Evolutionary conservation across 257 asterid genomes (phyloP).

Genomic region (Dorcoceras hygrometricum): DNA sequence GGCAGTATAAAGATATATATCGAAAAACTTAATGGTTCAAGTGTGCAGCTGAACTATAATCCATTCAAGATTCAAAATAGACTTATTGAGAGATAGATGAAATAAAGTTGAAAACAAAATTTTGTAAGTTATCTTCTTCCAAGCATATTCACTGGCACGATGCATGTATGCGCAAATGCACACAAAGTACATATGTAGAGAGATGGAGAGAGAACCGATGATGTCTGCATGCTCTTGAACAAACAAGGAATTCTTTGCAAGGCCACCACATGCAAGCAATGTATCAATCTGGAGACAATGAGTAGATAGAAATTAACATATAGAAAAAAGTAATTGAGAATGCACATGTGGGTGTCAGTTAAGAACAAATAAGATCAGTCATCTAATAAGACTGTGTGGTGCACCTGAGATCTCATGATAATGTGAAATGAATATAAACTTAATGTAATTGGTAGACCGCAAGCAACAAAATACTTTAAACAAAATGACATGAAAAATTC

Average conservation of each 20-base stretch:
- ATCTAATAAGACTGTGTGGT: background rate
- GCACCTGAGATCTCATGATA: background rate
- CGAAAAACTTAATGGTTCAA: background rate
- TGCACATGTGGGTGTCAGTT: conserved; percentile 4
- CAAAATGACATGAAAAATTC: too few relatives aligned
- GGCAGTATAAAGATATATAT: background rate
- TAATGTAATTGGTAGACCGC: conserved; percentile 6
- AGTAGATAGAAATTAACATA: conserved; percentile 17
- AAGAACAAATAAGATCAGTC: background rate
- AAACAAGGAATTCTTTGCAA: conserved; percentile 70
- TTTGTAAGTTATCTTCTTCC: background rate
- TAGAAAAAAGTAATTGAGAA: conserved; percentile 8
- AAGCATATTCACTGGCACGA: background rate
- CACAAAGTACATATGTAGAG: conserved; percentile 9
- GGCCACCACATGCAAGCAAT: conserved; percentile 94
- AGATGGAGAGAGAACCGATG: conserved; percentile 50
- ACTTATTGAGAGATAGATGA: background rate
- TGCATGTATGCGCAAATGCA: conserved; percentile 4
- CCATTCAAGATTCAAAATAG: background rate
- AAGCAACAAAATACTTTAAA: background rate
- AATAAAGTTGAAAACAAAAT: too few relatives aligned
- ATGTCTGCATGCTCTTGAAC: conserved; percentile 95
- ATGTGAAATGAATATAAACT: conserved; percentile 1
- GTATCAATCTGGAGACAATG: conserved; percentile 68
- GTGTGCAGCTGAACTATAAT: background rate